These are phyloP conservation scores for Taiwanofungus camphoratus DNA, from an alignment of 1,284 basidiomycete genomes.

Conservation along the genomic window DNA sequence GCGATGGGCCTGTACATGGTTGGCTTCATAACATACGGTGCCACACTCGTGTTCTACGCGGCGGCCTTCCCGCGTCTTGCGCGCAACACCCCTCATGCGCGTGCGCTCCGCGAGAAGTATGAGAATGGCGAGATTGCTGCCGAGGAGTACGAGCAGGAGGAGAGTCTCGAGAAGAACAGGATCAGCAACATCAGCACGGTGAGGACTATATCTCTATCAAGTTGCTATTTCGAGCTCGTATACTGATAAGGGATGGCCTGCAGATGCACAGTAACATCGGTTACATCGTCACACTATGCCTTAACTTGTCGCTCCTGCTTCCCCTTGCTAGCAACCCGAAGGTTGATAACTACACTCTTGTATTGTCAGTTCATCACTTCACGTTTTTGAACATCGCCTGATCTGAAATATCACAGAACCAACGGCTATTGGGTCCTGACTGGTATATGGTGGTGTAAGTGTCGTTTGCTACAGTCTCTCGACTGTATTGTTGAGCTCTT, in stretches of 20 bases:
- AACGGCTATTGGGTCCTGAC: conserved; percentile 71
- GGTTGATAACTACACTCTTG: conserved; percentile 68
- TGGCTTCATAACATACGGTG: conserved; percentile 72
- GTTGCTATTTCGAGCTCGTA: not conserved
- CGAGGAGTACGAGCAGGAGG: conserved; percentile 69
- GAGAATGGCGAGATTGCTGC: conserved; percentile 51
- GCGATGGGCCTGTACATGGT: conserved; percentile 81
- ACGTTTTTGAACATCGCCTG: not conserved
- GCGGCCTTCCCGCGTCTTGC: conserved; percentile 81
- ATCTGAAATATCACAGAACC: conserved; percentile 41
- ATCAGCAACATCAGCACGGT: conserved; percentile 85
- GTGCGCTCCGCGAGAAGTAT: conserved; percentile 51
- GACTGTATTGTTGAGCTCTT: not conserved
- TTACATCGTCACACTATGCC: conserved; percentile 58
- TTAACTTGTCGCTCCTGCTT: conserved; percentile 72
- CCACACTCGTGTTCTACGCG: conserved; percentile 77
- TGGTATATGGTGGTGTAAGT: conserved; percentile 80
- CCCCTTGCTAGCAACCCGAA: conserved; percentile 59
- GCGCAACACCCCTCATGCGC: conserved; percentile 68
- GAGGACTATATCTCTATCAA: conserved; percentile 24
- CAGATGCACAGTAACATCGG: conserved; percentile 75
- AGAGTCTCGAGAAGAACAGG: conserved; percentile 78
- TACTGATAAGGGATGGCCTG: conserved; percentile 2
- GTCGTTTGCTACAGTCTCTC: not conserved
- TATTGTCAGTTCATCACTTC: conserved; percentile 39